Evolutionary conservation across 768 basidiomycete genomes (phyloP), one percentile per base, ranked within the genome.

Genomic region (Tylopilus intermedius): DNA sequence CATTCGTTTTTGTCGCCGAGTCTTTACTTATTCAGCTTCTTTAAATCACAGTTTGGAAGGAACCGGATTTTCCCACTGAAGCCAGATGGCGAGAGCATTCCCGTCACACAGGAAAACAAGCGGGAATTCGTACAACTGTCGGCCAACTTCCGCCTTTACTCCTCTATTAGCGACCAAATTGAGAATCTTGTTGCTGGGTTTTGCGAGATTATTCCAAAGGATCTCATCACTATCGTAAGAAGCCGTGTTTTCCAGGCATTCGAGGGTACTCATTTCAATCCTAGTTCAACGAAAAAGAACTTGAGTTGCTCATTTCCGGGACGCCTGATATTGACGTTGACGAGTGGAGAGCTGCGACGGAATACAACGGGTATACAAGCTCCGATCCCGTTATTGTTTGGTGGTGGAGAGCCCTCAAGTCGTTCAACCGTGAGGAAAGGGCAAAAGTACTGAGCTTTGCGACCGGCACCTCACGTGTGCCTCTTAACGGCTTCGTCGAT

Each of bases 391-490:
- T 95, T 63, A 94, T 98, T 54, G 86, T 90, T 27, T 99, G 94
- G 94, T 97, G 93, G 88, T 99, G 96, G 96, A 82, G 96, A 58
- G 95, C 95, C 2, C 80, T 99, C 40, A 93, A 98, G 71, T 95
- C 93, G 8, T 97, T 97, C 74, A 92, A 89, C 59, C 88, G 95
- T 32, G 94, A 97, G 62, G 96, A 99, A 71, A 79, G 93, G 51
- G 94, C 96, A 30, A 94, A 96, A 69, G 91, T 99, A 42, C 77
- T 99, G 51, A 95, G 94, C 75, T 99, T 99, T 71, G 94, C 94
- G 13, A 95, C 96, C 1, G 84, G 92, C 54, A 84, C 90, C 5
- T 94, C 94, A 8, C 80, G 94, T 43, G 95, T 99, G 1, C 95
- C 95, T 8, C 80, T 98, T 37, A 88, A 85, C 47, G 96, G 96